These are phyloP conservation scores for Botrytis elliptica DNA, from an alignment of 2,329 filamentous ascomycete species.

Conservation along the genomic window DNA sequence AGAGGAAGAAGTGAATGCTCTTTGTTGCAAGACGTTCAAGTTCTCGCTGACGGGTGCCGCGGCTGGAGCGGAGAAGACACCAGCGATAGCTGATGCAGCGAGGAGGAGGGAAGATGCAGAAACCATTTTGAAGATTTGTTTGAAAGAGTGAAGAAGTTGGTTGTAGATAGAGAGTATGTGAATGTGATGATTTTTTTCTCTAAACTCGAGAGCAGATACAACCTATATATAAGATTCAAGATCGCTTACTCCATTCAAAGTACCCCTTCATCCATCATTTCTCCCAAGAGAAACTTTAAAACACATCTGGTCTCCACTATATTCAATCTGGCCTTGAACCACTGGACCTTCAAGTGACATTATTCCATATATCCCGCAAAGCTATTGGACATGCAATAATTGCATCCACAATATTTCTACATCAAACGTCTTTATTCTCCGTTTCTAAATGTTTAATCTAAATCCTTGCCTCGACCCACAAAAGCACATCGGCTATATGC, in stretches of 20 bases:
- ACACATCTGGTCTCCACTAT: background rate
- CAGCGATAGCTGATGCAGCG: conserved; percentile 12
- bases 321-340: background rate
- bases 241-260: background rate
- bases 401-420: background rate
- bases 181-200: background rate
- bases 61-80: conserved; percentile 15
- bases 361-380: background rate
- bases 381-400: background rate
- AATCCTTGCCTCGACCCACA: background rate
- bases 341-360: background rate
- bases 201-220: background rate
- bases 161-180: background rate
- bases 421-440: background rate
- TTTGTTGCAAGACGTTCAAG: background rate
- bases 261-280: background rate
- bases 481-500: background rate
- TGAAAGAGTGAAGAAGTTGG: background rate
- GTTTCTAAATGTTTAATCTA: background rate
- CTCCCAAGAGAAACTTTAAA: background rate
- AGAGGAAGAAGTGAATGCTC: conserved; percentile 11
- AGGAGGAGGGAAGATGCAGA: conserved; percentile 13
- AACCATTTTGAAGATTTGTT: conserved; percentile 11
- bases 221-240: background rate
- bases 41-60: conserved; percentile 5